These are phyloP conservation scores for Bipolaris victoriae DNA, from an alignment of 2,329 filamentous ascomycete genomes.

Conservation along the genomic window DNA sequence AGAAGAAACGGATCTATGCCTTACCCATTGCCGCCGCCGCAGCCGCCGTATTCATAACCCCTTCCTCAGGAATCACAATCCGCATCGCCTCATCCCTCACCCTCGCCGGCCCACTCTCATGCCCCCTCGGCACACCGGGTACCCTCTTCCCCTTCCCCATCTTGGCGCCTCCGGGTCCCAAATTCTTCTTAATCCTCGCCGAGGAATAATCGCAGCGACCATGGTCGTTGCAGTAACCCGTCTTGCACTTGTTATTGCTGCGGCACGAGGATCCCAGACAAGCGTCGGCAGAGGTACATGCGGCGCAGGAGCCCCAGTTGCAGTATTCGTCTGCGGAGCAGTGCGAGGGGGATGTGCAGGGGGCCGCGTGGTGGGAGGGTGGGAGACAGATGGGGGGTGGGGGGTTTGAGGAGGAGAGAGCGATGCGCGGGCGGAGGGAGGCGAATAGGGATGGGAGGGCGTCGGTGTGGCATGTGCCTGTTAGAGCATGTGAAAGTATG, in stretches of 20 bases:
- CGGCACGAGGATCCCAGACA: slow-evolving; percentile 38
- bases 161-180: slow-evolving; percentile 29
- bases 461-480: slow-evolving; percentile 30
- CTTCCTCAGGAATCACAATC: slow-evolving; percentile 34
- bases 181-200: slow-evolving; percentile 20
- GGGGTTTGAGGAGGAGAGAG: background rate
- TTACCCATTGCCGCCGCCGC: background rate
- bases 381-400: slow-evolving; percentile 16
- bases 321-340: slow-evolving; percentile 39
- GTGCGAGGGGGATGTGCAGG: slow-evolving; percentile 32
- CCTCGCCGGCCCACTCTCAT: slow-evolving; percentile 38
- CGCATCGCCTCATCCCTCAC: slow-evolving; percentile 41
- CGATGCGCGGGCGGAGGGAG: background rate
- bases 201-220: slow-evolving; percentile 40
- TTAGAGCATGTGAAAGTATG: slow-evolving; percentile 12
- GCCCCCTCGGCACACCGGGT: slow-evolving; percentile 27
- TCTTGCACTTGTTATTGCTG: slow-evolving; percentile 40
- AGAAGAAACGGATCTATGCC: background rate
- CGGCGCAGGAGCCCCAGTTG: slow-evolving; percentile 36
- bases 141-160: slow-evolving; percentile 26
- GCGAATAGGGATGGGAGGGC: slow-evolving; percentile 19
- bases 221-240: slow-evolving; percentile 39
- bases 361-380: slow-evolving; percentile 22
- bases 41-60: slow-evolving; percentile 31
- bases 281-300: slow-evolving; percentile 23